These are phyloP conservation scores for Lipomyces spencermartinsiae DNA, from an alignment of 805 yeast species.

Conservation along the genomic window DNA sequence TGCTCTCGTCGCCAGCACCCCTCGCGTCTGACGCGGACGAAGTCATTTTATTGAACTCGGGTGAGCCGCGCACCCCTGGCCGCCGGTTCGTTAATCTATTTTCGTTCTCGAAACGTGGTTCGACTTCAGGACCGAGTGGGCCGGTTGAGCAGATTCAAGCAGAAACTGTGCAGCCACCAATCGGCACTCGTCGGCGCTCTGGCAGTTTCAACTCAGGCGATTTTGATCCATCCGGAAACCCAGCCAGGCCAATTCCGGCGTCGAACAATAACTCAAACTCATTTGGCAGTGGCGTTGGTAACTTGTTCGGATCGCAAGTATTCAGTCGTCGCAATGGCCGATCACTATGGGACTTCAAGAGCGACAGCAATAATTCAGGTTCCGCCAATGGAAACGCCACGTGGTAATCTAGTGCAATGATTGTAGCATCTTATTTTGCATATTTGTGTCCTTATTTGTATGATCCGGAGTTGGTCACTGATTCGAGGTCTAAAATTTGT, in stretches of 20 bases:
- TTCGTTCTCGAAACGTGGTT: conserved; percentile 27
- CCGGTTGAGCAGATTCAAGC: conserved; percentile 6
- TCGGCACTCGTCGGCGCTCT: conserved; percentile 31
- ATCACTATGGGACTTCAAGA: conserved; percentile 29
- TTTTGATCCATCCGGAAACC: background rate
- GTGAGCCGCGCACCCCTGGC: conserved; percentile 31
- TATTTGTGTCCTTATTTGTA: background rate
- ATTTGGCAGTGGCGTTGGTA: conserved; percentile 28
- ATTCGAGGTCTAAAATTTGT: background rate
- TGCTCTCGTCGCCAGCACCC: background rate
- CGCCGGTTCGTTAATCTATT: conserved; percentile 28
- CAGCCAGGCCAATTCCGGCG: background rate
- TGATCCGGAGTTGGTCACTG: background rate
- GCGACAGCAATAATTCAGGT: conserved; percentile 2
- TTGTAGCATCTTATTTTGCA: background rate
- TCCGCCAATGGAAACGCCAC: background rate
- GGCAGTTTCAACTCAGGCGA: conserved; percentile 16
- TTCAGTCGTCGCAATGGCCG: conserved; percentile 28
- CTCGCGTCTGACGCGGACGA: conserved; percentile 26
- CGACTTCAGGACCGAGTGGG: background rate
- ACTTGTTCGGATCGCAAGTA: conserved; percentile 23
- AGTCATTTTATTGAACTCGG: conserved; percentile 17
- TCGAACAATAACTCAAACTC: background rate
- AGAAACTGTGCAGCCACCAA: conserved; percentile 21
- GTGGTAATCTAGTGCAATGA: background rate